Percentiles rank a stretch among this genome's conserved stretches.
Conservation (phyloP, 306 rosid species). For the Quercus robur region DNA sequence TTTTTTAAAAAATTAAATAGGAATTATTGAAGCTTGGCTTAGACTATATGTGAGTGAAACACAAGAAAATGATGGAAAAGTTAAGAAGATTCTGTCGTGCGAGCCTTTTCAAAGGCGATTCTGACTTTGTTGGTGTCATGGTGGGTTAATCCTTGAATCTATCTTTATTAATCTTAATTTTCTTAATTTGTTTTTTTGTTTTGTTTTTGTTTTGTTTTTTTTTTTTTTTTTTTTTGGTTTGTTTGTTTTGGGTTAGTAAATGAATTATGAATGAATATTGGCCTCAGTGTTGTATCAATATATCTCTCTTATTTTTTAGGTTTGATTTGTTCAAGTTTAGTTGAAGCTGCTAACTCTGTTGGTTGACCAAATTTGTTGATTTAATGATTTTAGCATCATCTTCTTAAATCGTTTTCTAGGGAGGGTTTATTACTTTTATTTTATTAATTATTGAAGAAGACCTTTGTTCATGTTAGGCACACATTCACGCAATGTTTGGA, state of each 20-base stretch:
- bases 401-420: not conserved
- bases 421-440: not conserved
- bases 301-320: not conserved
- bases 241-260: too few species aligned
- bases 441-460: not conserved
- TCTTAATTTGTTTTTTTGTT: not conserved
- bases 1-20: too few species aligned
- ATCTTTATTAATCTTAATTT: constrained; percentile 7
- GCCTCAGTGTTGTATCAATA: not conserved
- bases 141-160: constrained; percentile 52
- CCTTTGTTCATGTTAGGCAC: not conserved
- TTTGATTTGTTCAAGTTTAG: constrained; percentile 27
- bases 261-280: not conserved
- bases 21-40: too few species aligned
- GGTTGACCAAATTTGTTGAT: constrained; percentile 39
- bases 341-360: too few species aligned
- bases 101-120: constrained; percentile 40
- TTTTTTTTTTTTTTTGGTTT: not conserved
- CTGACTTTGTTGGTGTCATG: constrained; percentile 43
- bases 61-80: constrained; percentile 29
- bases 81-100: constrained; percentile 64
- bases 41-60: not conserved
- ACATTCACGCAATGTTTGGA: too few species aligned
- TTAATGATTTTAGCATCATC: not conserved
- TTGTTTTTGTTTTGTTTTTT: not conserved